These are phyloP conservation scores for Rhododendron henanense DNA, from an alignment of 148 eudicot species.

Conservation along the genomic window DNA sequence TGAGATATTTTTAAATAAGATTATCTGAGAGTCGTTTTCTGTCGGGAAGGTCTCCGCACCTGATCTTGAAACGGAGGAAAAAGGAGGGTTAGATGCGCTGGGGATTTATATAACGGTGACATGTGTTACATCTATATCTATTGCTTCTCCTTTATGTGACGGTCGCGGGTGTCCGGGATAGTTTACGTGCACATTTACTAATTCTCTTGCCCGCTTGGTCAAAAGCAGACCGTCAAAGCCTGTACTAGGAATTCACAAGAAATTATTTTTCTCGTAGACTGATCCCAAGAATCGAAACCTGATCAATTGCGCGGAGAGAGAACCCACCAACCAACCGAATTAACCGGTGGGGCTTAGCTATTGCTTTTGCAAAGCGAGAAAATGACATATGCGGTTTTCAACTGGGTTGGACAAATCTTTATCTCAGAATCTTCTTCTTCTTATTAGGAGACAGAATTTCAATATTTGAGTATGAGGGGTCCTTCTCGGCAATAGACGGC, in stretches of 20 bases:
- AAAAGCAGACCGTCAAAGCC: too few relatives aligned
- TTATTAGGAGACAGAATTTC: background rate
- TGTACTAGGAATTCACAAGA: too few relatives aligned
- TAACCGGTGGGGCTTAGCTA: background rate
- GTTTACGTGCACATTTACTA: too few relatives aligned
- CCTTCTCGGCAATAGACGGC: too few relatives aligned
- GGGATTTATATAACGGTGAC: background rate
- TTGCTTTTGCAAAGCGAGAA: background rate
- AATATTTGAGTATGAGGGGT: too few relatives aligned
- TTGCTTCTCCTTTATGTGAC: too few relatives aligned
- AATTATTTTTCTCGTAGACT: too few relatives aligned
- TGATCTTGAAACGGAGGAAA: background rate
- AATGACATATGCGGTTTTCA: background rate
- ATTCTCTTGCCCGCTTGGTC: too few relatives aligned
- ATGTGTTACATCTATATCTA: background rate
- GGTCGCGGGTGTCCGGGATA: background rate
- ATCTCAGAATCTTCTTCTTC: background rate
- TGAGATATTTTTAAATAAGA: background rate
- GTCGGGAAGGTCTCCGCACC: background rate
- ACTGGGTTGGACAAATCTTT: background rate
- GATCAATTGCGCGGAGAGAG: too few relatives aligned
- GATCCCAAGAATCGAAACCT: too few relatives aligned
- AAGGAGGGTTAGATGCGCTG: background rate
- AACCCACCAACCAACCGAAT: too few relatives aligned
- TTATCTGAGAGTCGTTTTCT: background rate